phyloP scores from a whole-genome alignment of 805 yeast species.

The Kodamaea neixiangensis region DNA sequence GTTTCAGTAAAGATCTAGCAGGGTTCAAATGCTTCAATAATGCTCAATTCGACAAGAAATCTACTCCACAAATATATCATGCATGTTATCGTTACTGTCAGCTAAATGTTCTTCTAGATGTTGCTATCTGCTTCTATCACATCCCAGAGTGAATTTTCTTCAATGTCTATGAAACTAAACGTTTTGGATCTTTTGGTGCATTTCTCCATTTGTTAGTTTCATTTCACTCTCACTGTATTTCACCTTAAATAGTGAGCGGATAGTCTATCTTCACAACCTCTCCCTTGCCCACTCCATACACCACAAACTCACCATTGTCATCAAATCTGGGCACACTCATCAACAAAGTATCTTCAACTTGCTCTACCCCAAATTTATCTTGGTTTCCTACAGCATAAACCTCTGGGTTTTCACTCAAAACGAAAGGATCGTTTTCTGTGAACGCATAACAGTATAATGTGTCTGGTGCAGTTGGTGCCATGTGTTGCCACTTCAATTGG shows the following conservation, averaged over 20 bases:
- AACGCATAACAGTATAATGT: conserved; percentile 90
- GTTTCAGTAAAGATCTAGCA: not conserved
- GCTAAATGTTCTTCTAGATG: too few species aligned
- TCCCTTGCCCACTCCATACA: conserved; percentile 54
- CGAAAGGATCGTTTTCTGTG: conserved; percentile 75
- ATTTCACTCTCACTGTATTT: too few species aligned
- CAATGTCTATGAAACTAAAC: too few species aligned
- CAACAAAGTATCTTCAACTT: conserved; percentile 45
- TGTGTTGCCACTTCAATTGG: conserved; percentile 79
- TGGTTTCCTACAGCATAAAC: conserved; percentile 88
- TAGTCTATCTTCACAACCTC: conserved; percentile 40
- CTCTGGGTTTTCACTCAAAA: conserved; percentile 76
- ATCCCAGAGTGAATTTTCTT: too few species aligned
- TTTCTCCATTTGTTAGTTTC: too few species aligned
- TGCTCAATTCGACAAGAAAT: too few species aligned
- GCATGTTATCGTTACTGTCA: not conserved
- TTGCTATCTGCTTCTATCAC: too few species aligned
- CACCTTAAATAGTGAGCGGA: too few species aligned
- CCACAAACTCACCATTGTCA: conserved; percentile 61
- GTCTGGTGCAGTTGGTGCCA: conserved; percentile 95
- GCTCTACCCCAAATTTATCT: conserved; percentile 47
- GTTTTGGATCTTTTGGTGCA: too few species aligned
- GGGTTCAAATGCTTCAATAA: not conserved
- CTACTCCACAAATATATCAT: not conserved
- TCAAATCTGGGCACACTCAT: conserved; percentile 73